Base-by-base conservation (phyloP, 805 yeast genomes). In the Starmerella tilneyi region DNA sequence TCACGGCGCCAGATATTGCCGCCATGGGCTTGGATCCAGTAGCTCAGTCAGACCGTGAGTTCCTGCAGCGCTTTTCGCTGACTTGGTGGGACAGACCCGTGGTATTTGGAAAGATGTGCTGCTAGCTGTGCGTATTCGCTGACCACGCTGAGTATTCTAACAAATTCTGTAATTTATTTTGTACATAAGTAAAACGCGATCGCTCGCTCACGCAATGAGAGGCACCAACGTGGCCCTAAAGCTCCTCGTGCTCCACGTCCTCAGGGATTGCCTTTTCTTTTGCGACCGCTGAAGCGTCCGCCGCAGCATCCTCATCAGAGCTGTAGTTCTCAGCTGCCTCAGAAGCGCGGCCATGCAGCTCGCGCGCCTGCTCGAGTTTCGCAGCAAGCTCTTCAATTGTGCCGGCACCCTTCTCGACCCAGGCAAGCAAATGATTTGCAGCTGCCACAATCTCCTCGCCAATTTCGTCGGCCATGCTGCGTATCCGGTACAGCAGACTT, bases 401-500 rank as follows among this genome's bases (percentile, higher is more conserved):
- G 30, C 43, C 46, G 9, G 45, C 19, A 19, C 48, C 49, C 5
- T 41, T 44, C 38, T 57, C 59, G n/a, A 56, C 41, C 47, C 50
- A 49, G 26, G 48, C 49, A 9, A 52, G 46, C 27, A 52, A 38
- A 20, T 32, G 24, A 33, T 48, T 41, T 4, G 50, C 47, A 9
- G 49, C 46, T 8, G 32, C 38, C 2, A 29, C 21, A n/a, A 51
- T 44, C 32, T 47, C 51, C 8, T 11, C 40, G 24, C 33, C 43
- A n/a, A 36, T 44, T 27, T 33, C 50, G 17, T 46, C 48, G 8
- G 40, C 50, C 23, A 55, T 36, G 9, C 73, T 69, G 46, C 94
- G 75, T 24, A 84, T 68, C 47, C 71, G 72, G 64, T 89, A 88
- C 44, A 86, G 67, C n/a, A 73, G 64, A 17, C 78, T 71, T 63